Percentiles rank a stretch among this genome's conserved stretches.
These are phyloP conservation scores for Cadophora gregata DNA, from an alignment of 2,329 filamentous ascomycete genomes.

Conservation along the genomic window DNA sequence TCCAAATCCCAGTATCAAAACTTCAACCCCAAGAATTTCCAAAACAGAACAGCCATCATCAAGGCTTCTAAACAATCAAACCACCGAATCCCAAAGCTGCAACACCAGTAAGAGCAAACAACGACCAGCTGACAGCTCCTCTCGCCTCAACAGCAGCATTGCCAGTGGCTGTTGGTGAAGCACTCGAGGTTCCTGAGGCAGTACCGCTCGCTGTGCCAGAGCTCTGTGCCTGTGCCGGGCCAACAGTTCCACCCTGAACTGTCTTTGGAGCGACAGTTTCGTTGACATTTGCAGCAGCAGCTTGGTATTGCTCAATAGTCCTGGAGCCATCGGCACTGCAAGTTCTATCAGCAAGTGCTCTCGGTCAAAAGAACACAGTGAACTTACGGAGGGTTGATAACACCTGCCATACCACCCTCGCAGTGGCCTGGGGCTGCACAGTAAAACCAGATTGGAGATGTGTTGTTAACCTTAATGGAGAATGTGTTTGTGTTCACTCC, in stretches of 20 bases:
- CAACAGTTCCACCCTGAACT: constrained; percentile 35
- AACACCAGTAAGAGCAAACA: constrained; percentile 24
- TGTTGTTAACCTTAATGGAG: constrained; percentile 48
- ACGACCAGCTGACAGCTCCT: constrained; percentile 27
- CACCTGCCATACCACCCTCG: constrained; percentile 50
- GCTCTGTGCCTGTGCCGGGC: constrained; percentile 13
- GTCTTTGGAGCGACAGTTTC: constrained; percentile 21
- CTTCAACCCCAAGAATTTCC: constrained; percentile 1
- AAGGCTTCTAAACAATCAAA: constrained; percentile 24
- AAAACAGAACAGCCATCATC: background rate
- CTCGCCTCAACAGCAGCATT: constrained; percentile 25
- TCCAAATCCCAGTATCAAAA: background rate
- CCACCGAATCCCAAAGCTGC: constrained; percentile 28
- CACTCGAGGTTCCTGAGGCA: constrained; percentile 13
- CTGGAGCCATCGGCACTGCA: constrained; percentile 27
- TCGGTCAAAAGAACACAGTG: background rate
- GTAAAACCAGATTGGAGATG: constrained; percentile 52
- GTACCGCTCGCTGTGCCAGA: constrained; percentile 21
- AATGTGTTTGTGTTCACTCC: constrained; percentile 46
- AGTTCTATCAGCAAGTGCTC: background rate
- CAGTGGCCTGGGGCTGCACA: constrained; percentile 49
- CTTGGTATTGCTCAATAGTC: constrained; percentile 29
- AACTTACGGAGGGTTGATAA: constrained; percentile 50
- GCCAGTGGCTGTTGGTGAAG: constrained; percentile 15
- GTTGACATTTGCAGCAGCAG: constrained; percentile 27